Percentiles rank a stretch among this genome's conserved stretches.
Conservation (phyloP, 176 grass and related monocot species). For the Eleusine coracana region DNA sequence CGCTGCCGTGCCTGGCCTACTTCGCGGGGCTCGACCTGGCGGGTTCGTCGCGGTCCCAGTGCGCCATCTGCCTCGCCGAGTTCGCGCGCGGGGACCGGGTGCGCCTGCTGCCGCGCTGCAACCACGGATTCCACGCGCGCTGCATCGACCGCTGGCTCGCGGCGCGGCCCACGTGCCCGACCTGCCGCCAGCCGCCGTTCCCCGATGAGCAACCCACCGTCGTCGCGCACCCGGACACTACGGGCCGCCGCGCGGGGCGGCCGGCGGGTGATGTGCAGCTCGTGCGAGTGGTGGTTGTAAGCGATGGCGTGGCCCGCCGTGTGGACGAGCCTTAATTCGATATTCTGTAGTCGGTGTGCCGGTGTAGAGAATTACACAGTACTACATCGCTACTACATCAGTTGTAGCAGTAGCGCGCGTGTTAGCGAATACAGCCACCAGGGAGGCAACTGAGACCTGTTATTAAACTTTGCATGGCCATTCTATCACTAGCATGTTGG, state of each 20-base stretch:
- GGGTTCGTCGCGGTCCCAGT: constrained; percentile 55
- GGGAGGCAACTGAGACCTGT: neutral
- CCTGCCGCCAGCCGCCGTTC: constrained; percentile 67
- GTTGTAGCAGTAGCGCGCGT: neutral
- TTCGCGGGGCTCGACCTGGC: constrained; percentile 45
- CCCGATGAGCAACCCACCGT: neutral
- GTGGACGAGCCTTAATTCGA: neutral
- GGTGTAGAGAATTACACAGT: neutral
- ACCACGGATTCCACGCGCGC: constrained; percentile 71
- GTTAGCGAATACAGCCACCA: neutral
- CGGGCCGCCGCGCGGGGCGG: neutral
- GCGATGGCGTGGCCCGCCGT: neutral
- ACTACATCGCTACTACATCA: too few species aligned
- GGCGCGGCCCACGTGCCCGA: constrained; percentile 66
- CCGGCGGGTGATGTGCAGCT: neutral
- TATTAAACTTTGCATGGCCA: too few species aligned
- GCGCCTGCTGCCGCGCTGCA: constrained; percentile 70
- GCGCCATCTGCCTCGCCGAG: constrained; percentile 82
- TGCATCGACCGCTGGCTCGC: constrained; percentile 84
- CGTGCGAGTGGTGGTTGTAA: constrained; percentile 27
- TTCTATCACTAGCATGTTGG: too few species aligned
- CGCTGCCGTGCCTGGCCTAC: constrained; percentile 50
- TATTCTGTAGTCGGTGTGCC: too few species aligned
- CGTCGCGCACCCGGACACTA: neutral
- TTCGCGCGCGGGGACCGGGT: constrained; percentile 59